Conservation (phyloP, 495 filamentous ascomycete species). For the Astrocystis sublimbata region DNA sequence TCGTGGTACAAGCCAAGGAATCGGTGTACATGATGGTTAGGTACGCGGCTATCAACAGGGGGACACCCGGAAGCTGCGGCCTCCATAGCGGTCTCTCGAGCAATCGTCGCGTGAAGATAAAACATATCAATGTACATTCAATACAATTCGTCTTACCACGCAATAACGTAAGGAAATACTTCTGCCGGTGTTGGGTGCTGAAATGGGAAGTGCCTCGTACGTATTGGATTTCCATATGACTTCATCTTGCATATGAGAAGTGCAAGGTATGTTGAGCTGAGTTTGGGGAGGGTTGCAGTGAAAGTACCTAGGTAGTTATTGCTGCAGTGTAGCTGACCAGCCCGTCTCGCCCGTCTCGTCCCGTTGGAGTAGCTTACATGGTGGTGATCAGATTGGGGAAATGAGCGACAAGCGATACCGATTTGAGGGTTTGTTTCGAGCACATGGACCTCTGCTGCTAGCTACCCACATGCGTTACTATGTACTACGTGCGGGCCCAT, state of each 20-base stretch:
- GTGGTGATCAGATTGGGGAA: too few species aligned
- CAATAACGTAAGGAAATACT: background rate
- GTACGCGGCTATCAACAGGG: background rate
- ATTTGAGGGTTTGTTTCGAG: too few species aligned
- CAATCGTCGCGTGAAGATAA: background rate
- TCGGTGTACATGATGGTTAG: conserved; percentile 4
- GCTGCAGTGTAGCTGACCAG: too few species aligned
- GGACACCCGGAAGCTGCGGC: background rate
- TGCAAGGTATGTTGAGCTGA: background rate
- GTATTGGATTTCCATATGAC: background rate
- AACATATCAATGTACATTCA: background rate
- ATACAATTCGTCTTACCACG: background rate
- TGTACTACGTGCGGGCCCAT: too few species aligned
- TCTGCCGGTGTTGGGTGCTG: background rate
- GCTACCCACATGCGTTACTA: too few species aligned
- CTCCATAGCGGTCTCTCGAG: background rate
- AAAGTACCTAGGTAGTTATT: too few species aligned
- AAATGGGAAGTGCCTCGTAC: background rate
- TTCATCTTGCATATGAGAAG: conserved; percentile 1
- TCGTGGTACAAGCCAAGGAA: background rate
- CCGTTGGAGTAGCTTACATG: too few species aligned
- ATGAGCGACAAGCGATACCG: too few species aligned
- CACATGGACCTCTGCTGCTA: too few species aligned
- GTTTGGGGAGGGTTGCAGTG: too few species aligned
- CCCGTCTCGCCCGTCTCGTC: too few species aligned